phyloP scores from a whole-genome alignment of 2,329 filamentous ascomycete species.

The Epichloe gansuensis region DNA sequence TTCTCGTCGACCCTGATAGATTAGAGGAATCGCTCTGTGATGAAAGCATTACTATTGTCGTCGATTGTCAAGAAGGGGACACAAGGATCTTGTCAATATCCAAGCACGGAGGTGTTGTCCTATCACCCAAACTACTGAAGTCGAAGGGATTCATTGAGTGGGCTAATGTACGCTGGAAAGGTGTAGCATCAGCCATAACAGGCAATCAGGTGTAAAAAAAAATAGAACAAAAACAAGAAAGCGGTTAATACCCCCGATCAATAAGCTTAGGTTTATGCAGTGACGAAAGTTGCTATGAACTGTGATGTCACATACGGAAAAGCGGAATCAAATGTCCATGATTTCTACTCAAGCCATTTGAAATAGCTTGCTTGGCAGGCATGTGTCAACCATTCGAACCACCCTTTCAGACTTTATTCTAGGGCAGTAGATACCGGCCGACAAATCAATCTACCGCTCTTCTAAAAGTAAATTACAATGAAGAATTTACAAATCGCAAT shows the following conservation, averaged over 20 bases:
- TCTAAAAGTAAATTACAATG: conserved; percentile 21
- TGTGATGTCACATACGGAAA: no score
- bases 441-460: conserved; percentile 51
- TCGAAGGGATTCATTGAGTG: conserved; percentile 44
- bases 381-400: conserved; percentile 76
- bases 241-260: background rate
- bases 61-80: conserved; percentile 47
- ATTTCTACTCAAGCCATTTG: background rate
- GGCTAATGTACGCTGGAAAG: conserved; percentile 23
- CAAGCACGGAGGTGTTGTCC: conserved; percentile 65
- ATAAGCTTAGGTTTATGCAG: background rate
- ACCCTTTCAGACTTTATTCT: conserved; percentile 65
- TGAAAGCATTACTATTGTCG: conserved; percentile 70
- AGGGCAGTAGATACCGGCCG: conserved; percentile 83
- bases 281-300: no score
- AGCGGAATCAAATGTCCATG: background rate
- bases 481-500: conserved; percentile 30
- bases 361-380: conserved; percentile 5
- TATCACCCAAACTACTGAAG: conserved; percentile 50
- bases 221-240: conserved; percentile 3
- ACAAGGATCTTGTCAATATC: conserved; percentile 58
- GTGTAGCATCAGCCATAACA: conserved; percentile 20
- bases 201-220: conserved; percentile 4
- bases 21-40: conserved; percentile 78
- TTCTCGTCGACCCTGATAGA: conserved; percentile 77